These are phyloP conservation scores for Colletotrichum musicola DNA, from an alignment of 2,329 filamentous ascomycete genomes.

Conservation along the genomic window DNA sequence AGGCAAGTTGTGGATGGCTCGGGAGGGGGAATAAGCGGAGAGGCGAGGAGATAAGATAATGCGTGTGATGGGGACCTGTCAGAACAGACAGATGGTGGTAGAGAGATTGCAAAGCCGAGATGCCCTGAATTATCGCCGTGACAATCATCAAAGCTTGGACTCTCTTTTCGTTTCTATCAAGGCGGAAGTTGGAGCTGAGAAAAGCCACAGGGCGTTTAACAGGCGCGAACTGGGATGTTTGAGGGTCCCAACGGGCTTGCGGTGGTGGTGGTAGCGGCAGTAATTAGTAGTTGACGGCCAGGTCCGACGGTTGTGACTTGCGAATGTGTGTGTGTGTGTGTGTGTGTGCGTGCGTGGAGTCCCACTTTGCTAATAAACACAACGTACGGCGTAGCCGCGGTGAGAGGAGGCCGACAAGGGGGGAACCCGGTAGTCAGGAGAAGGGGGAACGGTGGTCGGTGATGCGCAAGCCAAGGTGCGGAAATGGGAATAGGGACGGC, in stretches of 20 bases:
- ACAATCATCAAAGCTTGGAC: conserved; percentile 31
- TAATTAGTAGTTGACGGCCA: neutral
- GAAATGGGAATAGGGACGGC: neutral
- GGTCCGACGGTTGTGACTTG: neutral
- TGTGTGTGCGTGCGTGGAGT: neutral
- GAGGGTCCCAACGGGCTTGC: neutral
- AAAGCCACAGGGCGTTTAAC: conserved; percentile 35
- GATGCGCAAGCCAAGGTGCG: conserved; percentile 10
- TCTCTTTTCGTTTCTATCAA: conserved; percentile 20
- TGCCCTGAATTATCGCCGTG: conserved; percentile 10
- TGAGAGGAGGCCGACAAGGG: neutral
- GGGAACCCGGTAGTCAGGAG: conserved; percentile 30
- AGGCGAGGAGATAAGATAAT: conserved; percentile 27
- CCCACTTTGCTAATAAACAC: conserved; percentile 32
- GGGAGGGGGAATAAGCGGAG: conserved; percentile 15
- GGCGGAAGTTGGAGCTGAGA: conserved; percentile 11
- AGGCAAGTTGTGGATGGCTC: conserved; percentile 5
- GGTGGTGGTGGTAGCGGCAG: too few species aligned
- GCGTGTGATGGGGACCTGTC: conserved; percentile 20
- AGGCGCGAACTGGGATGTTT: conserved; percentile 16
- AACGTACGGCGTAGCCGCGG: conserved; percentile 21
- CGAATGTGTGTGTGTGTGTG: neutral
- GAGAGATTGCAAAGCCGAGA: conserved; percentile 7
- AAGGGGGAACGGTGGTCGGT: neutral
- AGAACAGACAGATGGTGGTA: neutral